A percentile compares a stretch with the other conserved stretches of the same genome.
Conservation (phyloP, 2,329 filamentous ascomycete genomes). For the Bisporella sp. region DNA sequence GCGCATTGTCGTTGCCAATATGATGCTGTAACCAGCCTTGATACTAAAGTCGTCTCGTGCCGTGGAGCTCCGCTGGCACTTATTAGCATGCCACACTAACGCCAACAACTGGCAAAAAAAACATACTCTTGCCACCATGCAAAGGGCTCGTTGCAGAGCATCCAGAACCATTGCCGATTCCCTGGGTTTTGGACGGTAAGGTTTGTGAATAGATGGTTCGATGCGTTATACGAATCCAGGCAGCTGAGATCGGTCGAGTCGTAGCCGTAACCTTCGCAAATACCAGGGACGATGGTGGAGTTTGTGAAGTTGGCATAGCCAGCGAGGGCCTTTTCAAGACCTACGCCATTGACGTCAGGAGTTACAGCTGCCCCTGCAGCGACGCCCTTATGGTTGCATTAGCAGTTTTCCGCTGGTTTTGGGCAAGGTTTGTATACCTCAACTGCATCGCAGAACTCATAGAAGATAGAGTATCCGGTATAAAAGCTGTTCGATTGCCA, state of each 20-base stretch:
- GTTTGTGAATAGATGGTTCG: conserved; percentile 42
- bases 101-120: conserved; percentile 23
- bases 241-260: conserved; percentile 39
- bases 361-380: conserved; percentile 24
- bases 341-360: conserved; percentile 40
- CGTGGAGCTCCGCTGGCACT: conserved; percentile 35
- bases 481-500: conserved; percentile 50
- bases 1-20: conserved; percentile 51
- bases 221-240: conserved; percentile 44
- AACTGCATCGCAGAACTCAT: conserved; percentile 35
- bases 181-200: conserved; percentile 35
- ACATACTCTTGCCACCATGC: conserved; percentile 43
- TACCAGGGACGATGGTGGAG: conserved; percentile 36
- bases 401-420: neutral
- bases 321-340: conserved; percentile 42
- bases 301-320: conserved; percentile 50
- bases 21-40: conserved; percentile 39
- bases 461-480: conserved; percentile 39
- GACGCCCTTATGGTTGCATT: conserved; percentile 20
- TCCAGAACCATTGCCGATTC: conserved; percentile 52
- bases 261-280: conserved; percentile 42
- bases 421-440: neutral
- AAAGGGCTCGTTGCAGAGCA: conserved; percentile 57
- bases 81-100: conserved; percentile 7
- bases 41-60: conserved; percentile 39